Percentiles rank a stretch among this genome's conserved stretches.
These are phyloP conservation scores for Termitomyces sp. DNA, from an alignment of 768 basidiomycete species.

Conservation along the genomic window DNA sequence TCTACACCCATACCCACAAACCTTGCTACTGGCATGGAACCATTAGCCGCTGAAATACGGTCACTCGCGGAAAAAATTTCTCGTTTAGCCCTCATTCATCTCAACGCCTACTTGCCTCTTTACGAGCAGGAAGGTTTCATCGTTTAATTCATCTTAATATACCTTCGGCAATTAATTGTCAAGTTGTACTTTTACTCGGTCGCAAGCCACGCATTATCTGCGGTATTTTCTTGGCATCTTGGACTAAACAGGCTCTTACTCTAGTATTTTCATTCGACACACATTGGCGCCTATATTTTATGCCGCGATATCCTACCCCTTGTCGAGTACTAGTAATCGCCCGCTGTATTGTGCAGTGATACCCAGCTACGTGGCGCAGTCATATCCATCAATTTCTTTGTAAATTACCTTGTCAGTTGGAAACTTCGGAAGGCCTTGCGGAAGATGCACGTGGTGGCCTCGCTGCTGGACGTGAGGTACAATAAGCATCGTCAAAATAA, in stretches of 20 bases:
- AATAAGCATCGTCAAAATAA: slow-evolving; percentile 3
- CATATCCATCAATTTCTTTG: neutral
- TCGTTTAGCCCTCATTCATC: slow-evolving; percentile 67
- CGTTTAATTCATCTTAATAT: slow-evolving; percentile 4
- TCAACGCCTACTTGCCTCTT: slow-evolving; percentile 69
- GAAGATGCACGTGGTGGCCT: slow-evolving; percentile 8
- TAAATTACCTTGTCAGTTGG: neutral
- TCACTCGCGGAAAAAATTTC: slow-evolving; percentile 66
- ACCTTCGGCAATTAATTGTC: slow-evolving; percentile 5
- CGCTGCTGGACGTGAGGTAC: slow-evolving; percentile 1
- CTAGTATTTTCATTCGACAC: slow-evolving; percentile 1
- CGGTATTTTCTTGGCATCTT: neutral
- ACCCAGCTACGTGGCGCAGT: slow-evolving; percentile 10
- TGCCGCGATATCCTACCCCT: slow-evolving; percentile 14
- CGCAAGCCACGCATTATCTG: neutral
- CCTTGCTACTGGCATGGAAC: slow-evolving; percentile 60
- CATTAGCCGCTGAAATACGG: slow-evolving; percentile 63
- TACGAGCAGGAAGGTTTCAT: slow-evolving; percentile 68
- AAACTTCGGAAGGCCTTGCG: neutral
- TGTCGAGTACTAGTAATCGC: slow-evolving; percentile 4
- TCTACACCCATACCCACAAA: slow-evolving; percentile 15
- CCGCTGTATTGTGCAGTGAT: neutral
- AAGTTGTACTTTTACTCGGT: slow-evolving; percentile 3
- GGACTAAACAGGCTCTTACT: neutral
- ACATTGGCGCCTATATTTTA: slow-evolving; percentile 14